These are phyloP conservation scores for Phialophora macrospora DNA, from an alignment of 2,329 filamentous ascomycete species.

Conservation along the genomic window DNA sequence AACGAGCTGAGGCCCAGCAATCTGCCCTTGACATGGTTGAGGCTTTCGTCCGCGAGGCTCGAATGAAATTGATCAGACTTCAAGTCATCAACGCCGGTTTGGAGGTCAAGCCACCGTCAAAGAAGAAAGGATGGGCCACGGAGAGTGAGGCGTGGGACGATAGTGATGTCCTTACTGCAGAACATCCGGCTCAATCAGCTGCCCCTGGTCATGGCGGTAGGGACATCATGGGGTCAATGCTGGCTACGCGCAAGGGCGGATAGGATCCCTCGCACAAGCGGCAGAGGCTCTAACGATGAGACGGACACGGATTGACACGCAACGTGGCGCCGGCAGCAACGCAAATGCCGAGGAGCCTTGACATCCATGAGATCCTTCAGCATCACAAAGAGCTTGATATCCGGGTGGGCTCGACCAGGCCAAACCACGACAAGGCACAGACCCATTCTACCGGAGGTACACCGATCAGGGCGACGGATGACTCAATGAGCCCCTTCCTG, in stretches of 20 bases:
- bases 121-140: slow-evolving; percentile 29
- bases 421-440: neutral
- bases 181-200: neutral
- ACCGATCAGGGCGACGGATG: neutral
- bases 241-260: slow-evolving; percentile 26
- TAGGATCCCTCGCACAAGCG: slow-evolving; percentile 25
- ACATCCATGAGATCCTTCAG: neutral
- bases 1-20: slow-evolving; percentile 71
- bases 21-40: slow-evolving; percentile 70
- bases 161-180: neutral
- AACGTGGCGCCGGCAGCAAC: neutral
- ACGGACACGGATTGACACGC: neutral
- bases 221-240: slow-evolving; percentile 16
- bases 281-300: slow-evolving; percentile 6
- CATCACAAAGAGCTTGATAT: neutral
- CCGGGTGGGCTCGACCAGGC: neutral
- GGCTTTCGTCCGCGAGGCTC: slow-evolving; percentile 74
- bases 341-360: neutral
- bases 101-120: slow-evolving; percentile 61
- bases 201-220: slow-evolving; percentile 16
- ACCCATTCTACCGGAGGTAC: slow-evolving; percentile 3
- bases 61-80: slow-evolving; percentile 76
- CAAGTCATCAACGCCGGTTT: slow-evolving; percentile 76
- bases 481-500: neutral
- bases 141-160: slow-evolving; percentile 26